Base-by-base conservation (phyloP, 2,329 filamentous ascomycete genomes). In the Niveomyces coronatus region DNA sequence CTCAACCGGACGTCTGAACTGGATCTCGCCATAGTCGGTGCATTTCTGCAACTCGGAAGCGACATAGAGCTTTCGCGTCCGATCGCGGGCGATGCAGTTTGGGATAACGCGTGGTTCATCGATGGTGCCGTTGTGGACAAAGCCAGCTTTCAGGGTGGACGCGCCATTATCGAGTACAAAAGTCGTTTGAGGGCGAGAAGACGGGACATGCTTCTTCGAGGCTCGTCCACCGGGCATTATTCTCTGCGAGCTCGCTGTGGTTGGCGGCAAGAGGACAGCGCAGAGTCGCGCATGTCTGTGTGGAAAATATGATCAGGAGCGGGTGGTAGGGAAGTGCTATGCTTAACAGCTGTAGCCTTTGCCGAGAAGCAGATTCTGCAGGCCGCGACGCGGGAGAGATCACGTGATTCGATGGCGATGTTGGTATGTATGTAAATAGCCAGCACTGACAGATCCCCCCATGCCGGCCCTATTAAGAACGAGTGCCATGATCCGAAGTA, bases 91-190 rank as follows among this genome's bases (percentile, higher is more conserved):
- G 45, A 98, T 76, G 58, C 84, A 89, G 62, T 98, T 98, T 4
- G 88, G 86, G 45, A 94, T 80, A 8, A 84, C 62, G 27, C 71
- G 68, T 47, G 85, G 93, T n/a, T 62, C 58, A 46, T 68, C 63
- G 24, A 61, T 52, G 38, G 63, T 54, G 18, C 63, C 53, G 26
- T 63, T 58, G 24, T 64, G 58, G 2, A 79, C 76, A 50, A 89
- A 82, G 37, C 91, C 91, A 13, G 88, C 87, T 64, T 98, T 98
- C 58, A 98, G 74, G 6, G 80, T 88, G 61, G 85, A 82, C 30
- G 82, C 88, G 56, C 91, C 91, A 65, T 96, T 95, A 65, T 98
- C 91, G 53, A 98, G 70, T 31, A 98, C 72, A 38, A 98, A 78
- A 0, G 88, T 94, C 42, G 67, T 74, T 2, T 68, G 55, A 0